Percentiles rank a stretch among this genome's conserved stretches.
Evolutionary conservation across 2,329 filamentous ascomycete species (phyloP).

Genomic region (Karstenula rhodostoma): DNA sequence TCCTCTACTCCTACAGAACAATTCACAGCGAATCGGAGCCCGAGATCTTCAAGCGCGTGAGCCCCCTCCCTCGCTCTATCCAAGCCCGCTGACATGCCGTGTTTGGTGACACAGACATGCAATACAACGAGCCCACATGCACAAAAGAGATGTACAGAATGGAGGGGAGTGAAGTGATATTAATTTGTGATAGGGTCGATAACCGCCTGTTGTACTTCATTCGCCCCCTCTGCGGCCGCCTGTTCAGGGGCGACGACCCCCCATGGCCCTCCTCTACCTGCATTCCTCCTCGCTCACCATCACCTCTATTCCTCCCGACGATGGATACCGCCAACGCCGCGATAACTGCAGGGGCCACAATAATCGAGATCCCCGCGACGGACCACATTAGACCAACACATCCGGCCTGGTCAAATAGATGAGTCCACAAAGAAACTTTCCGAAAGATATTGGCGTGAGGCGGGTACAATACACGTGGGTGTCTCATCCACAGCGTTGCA

Average conservation of each 20-base stretch:
- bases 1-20: constrained; percentile 19
- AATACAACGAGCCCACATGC: constrained; percentile 6
- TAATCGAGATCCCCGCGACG: too few species aligned
- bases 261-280: constrained; percentile 15
- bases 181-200: not conserved
- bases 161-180: not conserved
- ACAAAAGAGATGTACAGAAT: constrained; percentile 12
- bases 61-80: not conserved
- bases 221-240: not conserved
- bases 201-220: not conserved
- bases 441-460: too few species aligned
- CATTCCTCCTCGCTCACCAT: constrained; percentile 17
- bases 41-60: constrained; percentile 15
- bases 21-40: constrained; percentile 18
- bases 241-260: constrained; percentile 15
- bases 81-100: not conserved
- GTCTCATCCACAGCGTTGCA: too few species aligned
- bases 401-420: too few species aligned
- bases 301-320: not conserved
- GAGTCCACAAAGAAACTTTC: too few species aligned
- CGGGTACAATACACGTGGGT: too few species aligned
- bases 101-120: constrained; percentile 9
- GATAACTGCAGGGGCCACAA: too few species aligned
- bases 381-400: too few species aligned
- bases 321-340: not conserved